Evolutionary conservation across 2,329 filamentous ascomycete genomes (phyloP).

Genomic region (Monilinia laxa): DNA sequence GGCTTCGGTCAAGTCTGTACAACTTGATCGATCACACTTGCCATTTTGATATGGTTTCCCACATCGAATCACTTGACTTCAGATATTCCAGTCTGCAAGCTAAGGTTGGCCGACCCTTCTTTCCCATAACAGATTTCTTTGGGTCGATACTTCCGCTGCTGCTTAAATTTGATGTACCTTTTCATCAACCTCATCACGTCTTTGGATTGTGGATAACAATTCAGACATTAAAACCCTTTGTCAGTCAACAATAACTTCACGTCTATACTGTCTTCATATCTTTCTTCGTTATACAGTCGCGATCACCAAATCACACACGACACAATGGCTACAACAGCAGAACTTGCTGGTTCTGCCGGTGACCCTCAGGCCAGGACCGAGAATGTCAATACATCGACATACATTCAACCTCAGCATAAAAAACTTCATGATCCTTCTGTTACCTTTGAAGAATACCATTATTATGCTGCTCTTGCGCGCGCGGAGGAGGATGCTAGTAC

Average conservation of each 20-base stretch:
- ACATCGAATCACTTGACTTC: background rate
- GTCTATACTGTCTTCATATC: background rate
- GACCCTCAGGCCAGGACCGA: background rate
- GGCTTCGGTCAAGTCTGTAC: background rate
- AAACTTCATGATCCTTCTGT: slow-evolving; percentile 37
- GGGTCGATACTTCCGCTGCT: background rate
- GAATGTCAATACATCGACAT: background rate
- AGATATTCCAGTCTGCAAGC: background rate
- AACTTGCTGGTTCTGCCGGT: background rate
- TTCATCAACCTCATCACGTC: background rate
- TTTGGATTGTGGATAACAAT: background rate
- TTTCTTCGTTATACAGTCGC: background rate
- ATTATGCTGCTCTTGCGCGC: slow-evolving; percentile 40
- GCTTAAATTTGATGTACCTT: background rate
- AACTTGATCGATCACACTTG: background rate
- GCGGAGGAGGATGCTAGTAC: slow-evolving; percentile 22
- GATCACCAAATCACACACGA: background rate
- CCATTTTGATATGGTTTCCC: background rate
- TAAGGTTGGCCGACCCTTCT: background rate
- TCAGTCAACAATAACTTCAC: background rate
- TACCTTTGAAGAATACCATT: slow-evolving; percentile 42
- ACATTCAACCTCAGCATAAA: slow-evolving; percentile 13
- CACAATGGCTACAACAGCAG: slow-evolving; percentile 6
- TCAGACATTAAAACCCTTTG: no score
- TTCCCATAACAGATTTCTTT: background rate